Percentiles rank a stretch among this genome's conserved stretches.
phyloP scores from a whole-genome alignment of 2,329 filamentous ascomycete species.

The Mycosphaerelloides madeirae region DNA sequence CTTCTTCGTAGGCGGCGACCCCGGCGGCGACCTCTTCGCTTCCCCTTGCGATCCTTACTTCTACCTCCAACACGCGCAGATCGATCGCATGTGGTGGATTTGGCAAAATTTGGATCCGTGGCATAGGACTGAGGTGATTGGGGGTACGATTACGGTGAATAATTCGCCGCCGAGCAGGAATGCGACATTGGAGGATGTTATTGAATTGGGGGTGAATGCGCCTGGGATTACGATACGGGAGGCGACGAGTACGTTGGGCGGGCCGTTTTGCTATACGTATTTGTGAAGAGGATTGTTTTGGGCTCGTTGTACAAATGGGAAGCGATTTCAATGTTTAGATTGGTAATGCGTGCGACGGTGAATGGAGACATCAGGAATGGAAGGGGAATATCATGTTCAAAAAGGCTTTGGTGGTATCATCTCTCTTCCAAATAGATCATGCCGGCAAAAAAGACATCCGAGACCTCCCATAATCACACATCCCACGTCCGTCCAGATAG shows the following conservation, averaged over 20 bases:
- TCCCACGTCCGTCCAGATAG: no score
- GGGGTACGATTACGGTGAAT: slow-evolving; percentile 11
- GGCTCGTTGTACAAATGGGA: no score
- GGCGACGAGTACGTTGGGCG: slow-evolving; percentile 13
- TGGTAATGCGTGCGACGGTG: no score
- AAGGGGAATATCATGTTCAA: no score
- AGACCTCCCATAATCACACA: no score
- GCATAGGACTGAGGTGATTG: slow-evolving; percentile 8
- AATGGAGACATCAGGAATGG: no score
- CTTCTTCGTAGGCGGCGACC: slow-evolving; percentile 42
- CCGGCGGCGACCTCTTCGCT: slow-evolving; percentile 37
- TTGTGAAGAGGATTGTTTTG: slow-evolving; percentile 3
- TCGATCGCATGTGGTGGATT: slow-evolving; percentile 43
- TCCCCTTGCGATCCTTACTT: slow-evolving; percentile 33
- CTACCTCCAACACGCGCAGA: slow-evolving; percentile 46
- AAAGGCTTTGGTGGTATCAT: no score
- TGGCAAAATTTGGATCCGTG: slow-evolving; percentile 45
- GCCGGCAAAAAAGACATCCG: no score
- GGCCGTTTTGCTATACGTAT: slow-evolving; percentile 19
- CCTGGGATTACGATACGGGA: slow-evolving; percentile 14
- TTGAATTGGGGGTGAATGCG: slow-evolving; percentile 15
- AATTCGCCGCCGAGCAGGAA: slow-evolving; percentile 14
- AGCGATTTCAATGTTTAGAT: no score
- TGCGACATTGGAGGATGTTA: slow-evolving; percentile 16
- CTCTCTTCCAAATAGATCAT: no score